Base-by-base conservation (phyloP, 164 flowering plant species). In the Sedum album region DNA sequence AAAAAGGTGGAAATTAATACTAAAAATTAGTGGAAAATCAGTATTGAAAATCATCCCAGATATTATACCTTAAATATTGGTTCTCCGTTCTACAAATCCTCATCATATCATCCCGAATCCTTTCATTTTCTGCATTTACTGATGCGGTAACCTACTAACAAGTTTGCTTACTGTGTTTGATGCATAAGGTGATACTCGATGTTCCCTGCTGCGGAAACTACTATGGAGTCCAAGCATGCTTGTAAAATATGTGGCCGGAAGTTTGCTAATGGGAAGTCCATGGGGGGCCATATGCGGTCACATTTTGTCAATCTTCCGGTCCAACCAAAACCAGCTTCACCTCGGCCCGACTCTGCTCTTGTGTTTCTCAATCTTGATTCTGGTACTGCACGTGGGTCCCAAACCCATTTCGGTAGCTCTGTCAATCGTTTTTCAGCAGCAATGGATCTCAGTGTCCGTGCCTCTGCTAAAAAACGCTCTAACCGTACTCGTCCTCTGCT, bases 231-330 rank as follows among this genome's bases (percentile, higher is more conserved):
- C 5, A 65, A 41, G 67, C 42, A 65, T 21, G 21, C 13, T 23
- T 65, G 67, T 31, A 65, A 65, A 26, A 21, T 65, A 35, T 65
- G 67, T 42, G n/a, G 21, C 67, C 42, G 46, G 46, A 41, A 4
- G 6, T 65, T 65, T 65, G 28, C 30, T 1, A 35, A 26, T 21
- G 67, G 67, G 48, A 65, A 41, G 46, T 65, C 67, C 2, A 35
- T 65, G 67, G 44, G 67, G 8, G 67, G 67, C 28, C 67, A 65
- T 23, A 65, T 65, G 67, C 42, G 67, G 48, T 65, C 67, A 4
- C 67, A 65, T 65, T 36, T 65, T 23, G 46, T 15, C 30, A 65
- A 35, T 15, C 62, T 57, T 57, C 62, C 62, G 13, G 33, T 57
- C 28, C 62, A 10, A 15, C 33, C 62, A 13, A 57, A 28, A 11